Base-by-base conservation (phyloP, 441 rosid species). In the Codiaeum variegatum region DNA sequence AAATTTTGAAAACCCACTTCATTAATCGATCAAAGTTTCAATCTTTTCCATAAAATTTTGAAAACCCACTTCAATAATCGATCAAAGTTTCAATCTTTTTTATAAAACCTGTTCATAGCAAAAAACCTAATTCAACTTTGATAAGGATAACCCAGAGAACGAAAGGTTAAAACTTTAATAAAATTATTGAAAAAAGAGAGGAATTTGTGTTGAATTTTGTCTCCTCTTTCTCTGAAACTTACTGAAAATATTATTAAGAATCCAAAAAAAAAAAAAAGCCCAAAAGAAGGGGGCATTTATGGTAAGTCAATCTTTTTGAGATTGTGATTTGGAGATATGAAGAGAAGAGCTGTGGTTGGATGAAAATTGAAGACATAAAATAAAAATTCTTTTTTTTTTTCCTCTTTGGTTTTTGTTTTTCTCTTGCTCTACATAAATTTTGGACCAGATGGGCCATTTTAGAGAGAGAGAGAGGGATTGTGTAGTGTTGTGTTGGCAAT, bases 241-340 rank as follows among this genome's bases (percentile, higher is more conserved):
- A 18, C 59, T 19, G 58, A 21, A 69, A 12, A 70, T 52, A n/a
- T n/a, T n/a, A n/a, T n/a, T n/a, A 65, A 78, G 73, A 77, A 83
- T 58, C 80, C 79, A 6, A 80, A 72, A 80, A 31, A 77, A 77
- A 77, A 6, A 80, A 72, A 80, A 31, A 77, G 78, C 85, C 82
- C 82, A 73, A 69, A 31, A 71, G 62, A 77, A 69, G 85, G 44
- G 44, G 85, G 81, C 72, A 85, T 59, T 73, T 75, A 62, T 67
- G 86, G 84, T 62, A 77, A 63, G 58, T 40, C 4, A 60, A 31
- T 1, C 13, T 66, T 55, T 58, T 58, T 70, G 24, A 60, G 46
- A 15, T 59, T 67, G 52, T 59, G 72, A 61, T 62, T 40, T 63
- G 58, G 70, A 61, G 67, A 72, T 19, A 72, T 46, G 67, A 51